These are phyloP conservation scores for Lachancea waltii DNA, from an alignment of 805 yeast species.

Conservation along the genomic window DNA sequence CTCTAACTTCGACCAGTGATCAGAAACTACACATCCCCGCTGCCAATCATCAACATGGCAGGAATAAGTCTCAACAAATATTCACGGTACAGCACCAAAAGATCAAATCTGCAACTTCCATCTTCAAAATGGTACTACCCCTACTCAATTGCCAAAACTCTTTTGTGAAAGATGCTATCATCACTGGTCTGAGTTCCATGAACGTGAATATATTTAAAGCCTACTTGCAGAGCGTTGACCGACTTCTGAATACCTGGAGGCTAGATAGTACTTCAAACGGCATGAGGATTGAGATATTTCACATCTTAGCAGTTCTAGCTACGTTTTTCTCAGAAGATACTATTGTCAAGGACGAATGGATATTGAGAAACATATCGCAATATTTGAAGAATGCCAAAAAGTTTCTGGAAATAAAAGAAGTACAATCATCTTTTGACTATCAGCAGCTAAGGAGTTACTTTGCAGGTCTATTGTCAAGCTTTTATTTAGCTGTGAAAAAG, in stretches of 20 bases:
- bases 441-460: conserved; percentile 78
- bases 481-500: conserved; percentile 51
- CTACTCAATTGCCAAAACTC: conserved; percentile 63
- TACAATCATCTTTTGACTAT: conserved; percentile 61
- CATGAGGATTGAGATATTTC: conserved; percentile 69
- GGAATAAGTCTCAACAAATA: conserved; percentile 73
- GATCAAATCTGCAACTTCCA: conserved; percentile 85
- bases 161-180: conserved; percentile 75
- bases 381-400: conserved; percentile 57
- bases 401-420: conserved; percentile 47
- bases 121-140: conserved; percentile 83
- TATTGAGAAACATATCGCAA: conserved; percentile 54
- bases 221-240: conserved; percentile 67
- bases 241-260: conserved; percentile 50
- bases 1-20: conserved; percentile 82
- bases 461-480: conserved; percentile 71
- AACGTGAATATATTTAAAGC: conserved; percentile 85
- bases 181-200: conserved; percentile 82
- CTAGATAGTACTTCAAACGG: conserved; percentile 37
- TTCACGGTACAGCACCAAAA: conserved; percentile 83
- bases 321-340: conserved; percentile 47
- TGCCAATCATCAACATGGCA: conserved; percentile 48
- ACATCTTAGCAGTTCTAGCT: conserved; percentile 65
- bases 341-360: conserved; percentile 60
- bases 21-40: conserved; percentile 67